These are phyloP conservation scores for Chondrus crispus DNA, from an alignment of 23 red algal species.

Conservation along the genomic window DNA sequence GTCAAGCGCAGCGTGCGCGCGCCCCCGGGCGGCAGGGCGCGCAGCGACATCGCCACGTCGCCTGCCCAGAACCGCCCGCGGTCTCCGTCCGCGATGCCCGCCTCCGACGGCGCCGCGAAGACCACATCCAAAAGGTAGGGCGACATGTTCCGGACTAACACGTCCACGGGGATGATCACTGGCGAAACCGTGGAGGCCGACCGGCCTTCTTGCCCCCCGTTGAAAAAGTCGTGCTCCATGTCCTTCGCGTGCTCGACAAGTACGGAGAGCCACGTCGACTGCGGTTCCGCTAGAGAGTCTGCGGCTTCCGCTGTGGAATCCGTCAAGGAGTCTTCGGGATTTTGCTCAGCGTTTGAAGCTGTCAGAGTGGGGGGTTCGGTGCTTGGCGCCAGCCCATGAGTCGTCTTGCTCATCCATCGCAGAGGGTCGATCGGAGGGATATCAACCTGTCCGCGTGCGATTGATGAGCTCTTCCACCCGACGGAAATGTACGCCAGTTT, in stretches of 20 bases:
- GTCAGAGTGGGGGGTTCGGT: neutral
- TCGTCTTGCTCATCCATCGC: constrained; percentile 28
- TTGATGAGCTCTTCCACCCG: constrained; percentile 10
- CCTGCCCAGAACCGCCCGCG: constrained; percentile 60
- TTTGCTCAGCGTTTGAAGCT: neutral
- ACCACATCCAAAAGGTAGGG: constrained; percentile 41
- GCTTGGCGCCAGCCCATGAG: neutral
- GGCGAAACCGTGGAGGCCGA: neutral
- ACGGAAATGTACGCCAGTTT: constrained; percentile 36
- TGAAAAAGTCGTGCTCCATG: constrained; percentile 47
- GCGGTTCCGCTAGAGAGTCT: no score
- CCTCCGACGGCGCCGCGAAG: constrained; percentile 36
- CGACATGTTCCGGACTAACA: constrained; percentile 35
- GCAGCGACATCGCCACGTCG: constrained; percentile 39
- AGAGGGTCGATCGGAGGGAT: constrained; percentile 49
- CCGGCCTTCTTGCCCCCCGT: neutral
- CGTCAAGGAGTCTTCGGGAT: neutral
- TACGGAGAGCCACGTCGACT: neutral
- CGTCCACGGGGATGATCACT: constrained; percentile 26
- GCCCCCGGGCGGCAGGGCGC: constrained; percentile 38
- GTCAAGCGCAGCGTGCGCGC: constrained; percentile 25
- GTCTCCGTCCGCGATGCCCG: constrained; percentile 47
- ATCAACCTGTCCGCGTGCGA: constrained; percentile 16
- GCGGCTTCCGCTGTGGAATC: neutral
- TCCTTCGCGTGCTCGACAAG: neutral